phyloP scores from a whole-genome alignment of 164 flowering plant genomes.

The Kingdonia uniflora region DNA sequence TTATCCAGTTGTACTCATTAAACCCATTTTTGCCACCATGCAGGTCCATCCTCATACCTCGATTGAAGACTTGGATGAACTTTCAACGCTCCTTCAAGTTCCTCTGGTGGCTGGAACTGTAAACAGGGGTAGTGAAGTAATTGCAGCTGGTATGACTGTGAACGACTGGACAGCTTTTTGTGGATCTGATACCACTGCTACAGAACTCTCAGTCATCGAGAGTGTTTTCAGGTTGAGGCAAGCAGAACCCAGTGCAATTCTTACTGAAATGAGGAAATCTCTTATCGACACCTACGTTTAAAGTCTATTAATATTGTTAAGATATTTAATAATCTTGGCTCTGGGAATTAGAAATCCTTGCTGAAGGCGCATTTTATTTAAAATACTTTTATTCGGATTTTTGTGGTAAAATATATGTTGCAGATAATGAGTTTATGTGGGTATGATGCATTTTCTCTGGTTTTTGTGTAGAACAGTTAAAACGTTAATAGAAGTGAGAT shows the following conservation, averaged over 20 bases:
- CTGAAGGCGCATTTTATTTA: too few species aligned
- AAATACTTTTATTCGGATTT: too few species aligned
- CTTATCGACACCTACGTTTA: constrained; percentile 5
- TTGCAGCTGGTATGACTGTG: constrained; percentile 72
- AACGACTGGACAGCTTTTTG: constrained; percentile 95
- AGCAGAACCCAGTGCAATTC: constrained; percentile 71
- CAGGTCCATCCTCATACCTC: constrained; percentile 97
- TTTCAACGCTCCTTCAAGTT: constrained; percentile 89
- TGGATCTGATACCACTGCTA: constrained; percentile 90
- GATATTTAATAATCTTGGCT: too few species aligned
- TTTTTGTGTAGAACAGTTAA: too few species aligned
- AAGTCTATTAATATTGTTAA: background rate
- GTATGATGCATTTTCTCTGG: too few species aligned
- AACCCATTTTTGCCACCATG: background rate
- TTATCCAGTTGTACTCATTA: too few species aligned
- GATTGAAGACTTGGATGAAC: constrained; percentile 86
- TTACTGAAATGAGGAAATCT: constrained; percentile 78
- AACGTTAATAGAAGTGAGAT: too few species aligned
- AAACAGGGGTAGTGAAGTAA: constrained; percentile 85
- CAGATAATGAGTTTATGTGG: too few species aligned
- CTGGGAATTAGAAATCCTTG: too few species aligned
- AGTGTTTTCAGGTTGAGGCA: constrained; percentile 87
- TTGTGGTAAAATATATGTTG: too few species aligned
- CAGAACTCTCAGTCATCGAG: constrained; percentile 84
- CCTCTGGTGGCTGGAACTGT: constrained; percentile 92